phyloP scores from a whole-genome alignment of 148 eudicot genomes.

The Camellia japonica region DNA sequence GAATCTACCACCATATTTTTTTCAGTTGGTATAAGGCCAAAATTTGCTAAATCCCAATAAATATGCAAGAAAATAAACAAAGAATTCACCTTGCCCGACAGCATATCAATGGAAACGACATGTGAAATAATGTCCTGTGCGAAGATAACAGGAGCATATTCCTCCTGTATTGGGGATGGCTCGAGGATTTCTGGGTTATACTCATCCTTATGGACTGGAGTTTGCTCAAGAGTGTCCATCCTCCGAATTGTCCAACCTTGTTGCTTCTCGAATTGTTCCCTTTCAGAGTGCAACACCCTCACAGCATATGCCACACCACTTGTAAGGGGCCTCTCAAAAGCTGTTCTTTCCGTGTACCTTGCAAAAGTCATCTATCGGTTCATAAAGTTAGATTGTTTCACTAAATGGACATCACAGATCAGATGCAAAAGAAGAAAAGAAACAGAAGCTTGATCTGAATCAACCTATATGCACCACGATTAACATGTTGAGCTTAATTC shows the following conservation, averaged over 20 bases:
- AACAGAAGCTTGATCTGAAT: not conserved
- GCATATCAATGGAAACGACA: slow-evolving; percentile 77
- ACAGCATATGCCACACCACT: slow-evolving; percentile 99
- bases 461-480: not conserved
- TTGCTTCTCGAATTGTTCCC: slow-evolving; percentile 82
- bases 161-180: slow-evolving; percentile 73
- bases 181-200: slow-evolving; percentile 56
- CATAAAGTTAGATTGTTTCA: slow-evolving; percentile 22
- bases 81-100: slow-evolving; percentile 76
- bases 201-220: slow-evolving; percentile 66
- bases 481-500: not conserved
- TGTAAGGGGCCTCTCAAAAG: slow-evolving; percentile 93
- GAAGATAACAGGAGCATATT: slow-evolving; percentile 96
- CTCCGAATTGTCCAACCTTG: slow-evolving; percentile 89
- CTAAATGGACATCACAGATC: not conserved
- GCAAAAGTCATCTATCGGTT: slow-evolving; percentile 71
- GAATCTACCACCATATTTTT: too few relatives aligned
- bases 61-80: not conserved
- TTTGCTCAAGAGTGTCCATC: slow-evolving; percentile 66
- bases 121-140: slow-evolving; percentile 89
- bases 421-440: not conserved
- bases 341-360: slow-evolving; percentile 78
- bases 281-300: slow-evolving; percentile 83
- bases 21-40: not conserved
- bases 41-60: not conserved